Percentiles rank a stretch among this genome's conserved stretches.
phyloP scores from a whole-genome alignment of 1,284 basidiomycete genomes.

The Cronartium quercuum region DNA sequence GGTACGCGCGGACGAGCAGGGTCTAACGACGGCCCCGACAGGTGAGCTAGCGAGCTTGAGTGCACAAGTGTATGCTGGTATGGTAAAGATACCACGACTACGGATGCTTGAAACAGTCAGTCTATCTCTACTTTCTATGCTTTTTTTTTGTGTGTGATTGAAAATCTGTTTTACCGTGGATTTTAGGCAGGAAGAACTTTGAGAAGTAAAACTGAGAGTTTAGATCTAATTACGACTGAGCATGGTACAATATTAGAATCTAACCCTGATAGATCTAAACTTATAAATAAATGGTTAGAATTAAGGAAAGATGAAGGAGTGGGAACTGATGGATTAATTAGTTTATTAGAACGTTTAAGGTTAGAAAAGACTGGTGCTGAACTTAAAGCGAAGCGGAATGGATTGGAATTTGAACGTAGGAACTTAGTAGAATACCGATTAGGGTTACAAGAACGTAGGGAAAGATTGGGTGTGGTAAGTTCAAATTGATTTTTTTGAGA shows the following conservation, averaged over 20 bases:
- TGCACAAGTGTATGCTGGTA: slow-evolving; percentile 28
- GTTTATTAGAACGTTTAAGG: slow-evolving; percentile 17
- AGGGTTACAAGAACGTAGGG: neutral
- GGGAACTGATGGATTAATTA: neutral
- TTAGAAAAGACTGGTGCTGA: slow-evolving; percentile 30
- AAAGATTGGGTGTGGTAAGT: slow-evolving; percentile 19
- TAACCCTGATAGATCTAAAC: neutral
- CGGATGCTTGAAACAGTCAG: slow-evolving; percentile 14
- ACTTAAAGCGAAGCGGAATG: slow-evolving; percentile 10
- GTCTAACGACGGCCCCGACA: neutral
- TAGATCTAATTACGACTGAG: slow-evolving; percentile 14
- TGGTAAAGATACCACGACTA: slow-evolving; percentile 32
- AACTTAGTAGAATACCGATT: slow-evolving; percentile 18
- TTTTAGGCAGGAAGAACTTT: slow-evolving; percentile 12
- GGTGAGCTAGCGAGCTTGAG: slow-evolving; percentile 10
- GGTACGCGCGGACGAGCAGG: slow-evolving; percentile 21
- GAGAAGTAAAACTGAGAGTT: slow-evolving; percentile 20
- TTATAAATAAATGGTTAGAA: slow-evolving; percentile 13
- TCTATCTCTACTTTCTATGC: neutral
- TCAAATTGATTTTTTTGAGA: neutral
- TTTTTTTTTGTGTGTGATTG: neutral
- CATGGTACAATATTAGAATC: slow-evolving; percentile 1
- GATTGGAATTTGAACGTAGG: slow-evolving; percentile 7
- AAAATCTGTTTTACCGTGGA: neutral
- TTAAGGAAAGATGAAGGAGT: neutral